Base-by-base conservation (phyloP, 1,284 basidiomycete genomes). In the Apiotrichum mycotoxinovorans region DNA sequence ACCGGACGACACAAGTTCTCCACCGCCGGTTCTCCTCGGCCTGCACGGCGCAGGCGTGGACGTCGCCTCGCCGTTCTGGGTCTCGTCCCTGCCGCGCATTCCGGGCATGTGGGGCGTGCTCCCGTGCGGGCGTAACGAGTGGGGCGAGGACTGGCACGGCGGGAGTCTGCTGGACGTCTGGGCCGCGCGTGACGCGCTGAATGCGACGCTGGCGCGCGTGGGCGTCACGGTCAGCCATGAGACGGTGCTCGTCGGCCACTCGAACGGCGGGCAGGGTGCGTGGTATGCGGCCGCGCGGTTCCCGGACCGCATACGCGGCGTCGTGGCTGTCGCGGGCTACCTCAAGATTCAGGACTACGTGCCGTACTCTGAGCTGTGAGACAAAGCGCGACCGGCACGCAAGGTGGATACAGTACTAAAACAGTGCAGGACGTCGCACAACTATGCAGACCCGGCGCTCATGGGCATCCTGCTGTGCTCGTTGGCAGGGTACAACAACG, bases 231-330 rank as follows among this genome's bases (percentile, higher is more conserved):
- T 52, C 4, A 52, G 54, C 5, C 2, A 22, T 1, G 60, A 56
- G 17, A 64, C 60, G 0, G n/a, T 66, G 12, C 55, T 93, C 9
- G 78, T 93, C 45, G 92, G 92, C 0, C 92, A 96, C 70, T 94
- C 91, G 2, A 96, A 96, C 70, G 92, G 92, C 11, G 92, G 91
- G 3, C 92, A 95, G 74, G 92, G 92, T 0, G 81, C 87, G 3
- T 92, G 90, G 88, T 86, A 91, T 70, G 69, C 87, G 7, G 84
- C 87, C 1, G 82, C 84, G 25, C 80, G 87, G 56, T 88, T 83
- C 69, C 90, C 91, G 0, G 91, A 94, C 70, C 80, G 83, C 38
- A 82, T 91, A 1, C 69, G 86, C 4, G 91, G 75, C 86, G 87
- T 84, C 15, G 77, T 90, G 11, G 83, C 87, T 18, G 87, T 87